Evolutionary conservation across 306 rosid species (phyloP).

Genomic region (Vicia sativa): DNA sequence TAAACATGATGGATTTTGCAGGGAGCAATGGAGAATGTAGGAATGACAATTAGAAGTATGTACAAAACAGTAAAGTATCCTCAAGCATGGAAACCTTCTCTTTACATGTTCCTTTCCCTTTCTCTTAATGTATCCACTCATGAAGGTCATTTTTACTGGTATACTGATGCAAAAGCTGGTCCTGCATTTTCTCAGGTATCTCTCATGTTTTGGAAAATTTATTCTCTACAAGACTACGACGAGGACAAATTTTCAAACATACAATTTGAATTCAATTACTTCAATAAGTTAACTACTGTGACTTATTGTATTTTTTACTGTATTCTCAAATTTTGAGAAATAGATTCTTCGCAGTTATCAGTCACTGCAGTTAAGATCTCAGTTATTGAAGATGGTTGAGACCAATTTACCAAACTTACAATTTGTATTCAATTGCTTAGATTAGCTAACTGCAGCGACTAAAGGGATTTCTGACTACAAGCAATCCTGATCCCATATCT

Average conservation of each 20-base stretch:
- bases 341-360: not conserved
- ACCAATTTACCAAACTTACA: not conserved
- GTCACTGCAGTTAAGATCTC: not conserved
- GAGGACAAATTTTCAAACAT: not conserved
- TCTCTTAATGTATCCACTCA: conserved; percentile 65
- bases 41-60: conserved; percentile 54
- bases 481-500: not conserved
- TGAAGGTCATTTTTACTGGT: conserved; percentile 85
- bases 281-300: too few relatives aligned
- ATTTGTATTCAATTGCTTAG: not conserved
- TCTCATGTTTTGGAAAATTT: not conserved
- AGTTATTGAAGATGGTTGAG: not conserved
- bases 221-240: too few relatives aligned
- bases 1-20: conserved; percentile 29
- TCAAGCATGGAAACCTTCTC: conserved; percentile 82
- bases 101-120: conserved; percentile 66
- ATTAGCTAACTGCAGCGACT: not conserved
- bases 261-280: not conserved
- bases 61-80: conserved; percentile 58
- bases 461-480: not conserved
- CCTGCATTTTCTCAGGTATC: conserved; percentile 84
- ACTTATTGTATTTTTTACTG: too few relatives aligned
- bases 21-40: conserved; percentile 45
- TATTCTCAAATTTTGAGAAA: not conserved
- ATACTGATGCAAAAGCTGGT: conserved; percentile 75